Percentiles rank a stretch among this genome's conserved stretches.
Conservation (phyloP, 306 rosid species). For the Sphenostylis stenocarpa region DNA sequence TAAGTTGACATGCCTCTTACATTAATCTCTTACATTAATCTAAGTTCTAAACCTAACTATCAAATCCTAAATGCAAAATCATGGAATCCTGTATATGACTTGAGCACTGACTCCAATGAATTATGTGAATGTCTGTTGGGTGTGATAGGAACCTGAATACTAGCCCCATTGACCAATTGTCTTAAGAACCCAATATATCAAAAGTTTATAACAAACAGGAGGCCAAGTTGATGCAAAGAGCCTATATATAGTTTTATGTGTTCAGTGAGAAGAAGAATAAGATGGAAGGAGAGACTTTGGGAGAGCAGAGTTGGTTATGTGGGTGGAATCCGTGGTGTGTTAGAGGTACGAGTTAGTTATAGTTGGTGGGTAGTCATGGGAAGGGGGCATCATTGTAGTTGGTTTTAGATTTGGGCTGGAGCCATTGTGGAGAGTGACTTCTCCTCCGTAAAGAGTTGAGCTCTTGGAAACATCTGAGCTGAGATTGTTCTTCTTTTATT, state of each 20-base stretch:
- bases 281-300: not conserved
- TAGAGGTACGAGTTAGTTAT: not conserved
- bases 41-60: conserved; percentile 20
- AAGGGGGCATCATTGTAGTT: not conserved
- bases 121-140: not conserved
- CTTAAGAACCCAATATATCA: not conserved
- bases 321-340: not conserved
- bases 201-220: not conserved
- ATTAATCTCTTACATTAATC: too few species aligned
- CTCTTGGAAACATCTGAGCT: not conserved
- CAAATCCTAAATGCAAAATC: conserved; percentile 20
- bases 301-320: not conserved
- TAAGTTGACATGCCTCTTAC: conserved; percentile 23
- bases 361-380: not conserved
- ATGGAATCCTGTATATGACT: conserved; percentile 14
- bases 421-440: not conserved
- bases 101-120: conserved; percentile 9
- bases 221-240: not conserved
- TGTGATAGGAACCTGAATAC: conserved; percentile 1
- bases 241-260: not conserved
- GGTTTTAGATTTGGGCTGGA: not conserved
- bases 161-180: not conserved
- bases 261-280: not conserved
- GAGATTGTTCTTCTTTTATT: not conserved
- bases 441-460: not conserved